Evolutionary conservation across 2,329 filamentous ascomycete genomes (phyloP).

Genomic region (Triangularia setosa): DNA sequence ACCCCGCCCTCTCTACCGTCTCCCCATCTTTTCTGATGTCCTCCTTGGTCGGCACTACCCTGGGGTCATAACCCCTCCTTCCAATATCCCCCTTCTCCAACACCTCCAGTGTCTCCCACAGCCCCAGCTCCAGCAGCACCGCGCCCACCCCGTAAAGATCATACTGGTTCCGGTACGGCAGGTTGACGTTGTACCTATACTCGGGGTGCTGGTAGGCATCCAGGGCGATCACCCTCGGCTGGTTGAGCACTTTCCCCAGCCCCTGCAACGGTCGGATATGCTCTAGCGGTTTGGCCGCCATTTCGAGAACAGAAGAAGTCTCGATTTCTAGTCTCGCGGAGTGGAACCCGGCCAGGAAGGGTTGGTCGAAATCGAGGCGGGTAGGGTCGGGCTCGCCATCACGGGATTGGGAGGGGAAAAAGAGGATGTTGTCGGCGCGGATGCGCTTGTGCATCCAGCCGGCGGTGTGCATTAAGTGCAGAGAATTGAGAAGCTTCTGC

Average conservation of each 20-base stretch:
- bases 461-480: conserved; percentile 13
- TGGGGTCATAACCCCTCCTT: conserved; percentile 4
- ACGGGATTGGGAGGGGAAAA: conserved; percentile 9
- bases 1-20: conserved; percentile 4
- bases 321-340: background rate
- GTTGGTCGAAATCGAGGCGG: conserved; percentile 6
- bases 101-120: conserved; percentile 14
- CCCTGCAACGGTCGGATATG: conserved; percentile 10
- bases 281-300: conserved; percentile 6
- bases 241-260: background rate
- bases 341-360: conserved; percentile 14
- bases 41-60: background rate
- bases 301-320: background rate
- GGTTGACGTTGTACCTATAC: background rate
- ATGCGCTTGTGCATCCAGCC: conserved; percentile 9
- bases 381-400: conserved; percentile 8
- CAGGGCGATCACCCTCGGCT: conserved; percentile 4
- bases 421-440: conserved; percentile 14
- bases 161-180: background rate
- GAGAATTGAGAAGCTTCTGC: conserved; percentile 5
- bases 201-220: conserved; percentile 14
- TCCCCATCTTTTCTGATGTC: conserved; percentile 11
- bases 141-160: conserved; percentile 12
- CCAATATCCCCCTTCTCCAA: conserved; percentile 6
- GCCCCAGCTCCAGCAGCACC: conserved; percentile 13